These are phyloP conservation scores for Mycena pura DNA, from an alignment of 768 basidiomycete genomes.

Conservation along the genomic window DNA sequence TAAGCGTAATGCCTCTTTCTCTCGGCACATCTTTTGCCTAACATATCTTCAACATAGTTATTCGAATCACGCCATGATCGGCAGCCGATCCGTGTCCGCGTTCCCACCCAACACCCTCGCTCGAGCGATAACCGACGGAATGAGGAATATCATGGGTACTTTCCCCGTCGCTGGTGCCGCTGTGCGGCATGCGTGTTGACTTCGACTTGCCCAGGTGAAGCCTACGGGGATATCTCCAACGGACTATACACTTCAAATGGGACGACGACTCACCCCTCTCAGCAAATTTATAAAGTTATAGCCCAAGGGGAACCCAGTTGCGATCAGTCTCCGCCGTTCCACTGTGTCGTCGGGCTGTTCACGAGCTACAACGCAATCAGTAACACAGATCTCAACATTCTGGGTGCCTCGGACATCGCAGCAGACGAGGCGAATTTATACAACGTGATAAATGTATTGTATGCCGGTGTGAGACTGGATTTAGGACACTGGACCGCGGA, in stretches of 20 bases:
- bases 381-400: constrained; percentile 14
- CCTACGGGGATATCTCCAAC: constrained; percentile 5
- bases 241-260: constrained; percentile 2
- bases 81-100: neutral
- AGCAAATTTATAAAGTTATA: constrained; percentile 10
- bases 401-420: neutral
- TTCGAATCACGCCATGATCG: constrained; percentile 8
- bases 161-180: neutral
- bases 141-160: constrained; percentile 9
- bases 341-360: neutral
- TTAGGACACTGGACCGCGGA: constrained; percentile 17
- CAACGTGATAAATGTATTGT: constrained; percentile 16
- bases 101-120: constrained; percentile 9
- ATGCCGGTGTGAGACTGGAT: constrained; percentile 15
- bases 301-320: constrained; percentile 5
- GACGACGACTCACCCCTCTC: neutral
- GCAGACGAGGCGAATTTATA: constrained; percentile 7
- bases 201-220: constrained; percentile 4
- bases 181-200: neutral
- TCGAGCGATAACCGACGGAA: constrained; percentile 1
- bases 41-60: constrained; percentile 4
- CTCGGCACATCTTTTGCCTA: neutral
- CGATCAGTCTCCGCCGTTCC: neutral
- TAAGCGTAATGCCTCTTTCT: neutral
- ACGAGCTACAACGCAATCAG: constrained; percentile 16